These are phyloP conservation scores for Yarrowia bubula DNA, from an alignment of 805 yeast genomes.

Conservation along the genomic window DNA sequence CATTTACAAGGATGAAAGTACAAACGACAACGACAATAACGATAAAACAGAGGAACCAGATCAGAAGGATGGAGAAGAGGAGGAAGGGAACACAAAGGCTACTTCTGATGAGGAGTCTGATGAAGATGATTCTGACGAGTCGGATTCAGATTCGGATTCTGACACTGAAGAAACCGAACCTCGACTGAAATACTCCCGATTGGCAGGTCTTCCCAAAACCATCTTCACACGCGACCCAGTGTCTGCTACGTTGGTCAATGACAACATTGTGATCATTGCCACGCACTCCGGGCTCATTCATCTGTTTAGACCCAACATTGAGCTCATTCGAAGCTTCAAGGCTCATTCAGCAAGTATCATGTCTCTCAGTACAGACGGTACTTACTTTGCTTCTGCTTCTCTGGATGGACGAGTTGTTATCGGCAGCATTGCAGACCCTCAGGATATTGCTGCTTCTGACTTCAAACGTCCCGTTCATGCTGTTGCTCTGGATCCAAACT, in stretches of 20 bases:
- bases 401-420: conserved; percentile 91
- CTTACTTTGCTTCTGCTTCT: conserved; percentile 78
- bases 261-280: conserved; percentile 69
- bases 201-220: conserved; percentile 62
- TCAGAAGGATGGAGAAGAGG: neutral
- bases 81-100: too few relatives aligned
- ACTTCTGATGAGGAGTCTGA: neutral
- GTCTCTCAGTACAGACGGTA: conserved; percentile 69
- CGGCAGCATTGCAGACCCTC: conserved; percentile 62
- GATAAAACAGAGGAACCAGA: neutral
- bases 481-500: conserved; percentile 74
- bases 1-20: neutral
- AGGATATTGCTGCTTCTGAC: conserved; percentile 70
- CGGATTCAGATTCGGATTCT: conserved; percentile 28
- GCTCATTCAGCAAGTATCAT: conserved; percentile 85
- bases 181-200: conserved; percentile 66
- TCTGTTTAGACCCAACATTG: conserved; percentile 58
- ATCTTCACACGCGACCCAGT: conserved; percentile 76
- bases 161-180: conserved; percentile 41
- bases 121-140: neutral
- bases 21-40: conserved; percentile 1
- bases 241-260: conserved; percentile 63
- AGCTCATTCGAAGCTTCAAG: conserved; percentile 66
- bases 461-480: conserved; percentile 86
- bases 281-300: conserved; percentile 86